These are phyloP conservation scores for Baudoinia panamericana DNA, from an alignment of 495 filamentous ascomycete species.

Conservation along the genomic window DNA sequence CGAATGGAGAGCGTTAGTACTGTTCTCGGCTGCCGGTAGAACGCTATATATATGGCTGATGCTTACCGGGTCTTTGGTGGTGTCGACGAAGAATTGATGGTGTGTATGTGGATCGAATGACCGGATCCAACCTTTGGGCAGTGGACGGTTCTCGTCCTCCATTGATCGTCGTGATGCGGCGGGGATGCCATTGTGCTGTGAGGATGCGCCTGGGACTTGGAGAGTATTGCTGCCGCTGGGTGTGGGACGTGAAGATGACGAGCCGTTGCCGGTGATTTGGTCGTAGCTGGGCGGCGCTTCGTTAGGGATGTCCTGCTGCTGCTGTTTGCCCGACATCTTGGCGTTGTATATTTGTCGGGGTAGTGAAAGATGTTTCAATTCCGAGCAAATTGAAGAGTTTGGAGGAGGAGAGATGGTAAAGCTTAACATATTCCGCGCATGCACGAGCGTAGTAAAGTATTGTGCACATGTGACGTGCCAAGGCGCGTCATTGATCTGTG, in stretches of 20 bases:
- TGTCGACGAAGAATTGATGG: conserved; percentile 43
- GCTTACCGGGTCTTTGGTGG: conserved; percentile 32
- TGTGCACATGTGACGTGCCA: no score
- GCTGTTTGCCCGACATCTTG: conserved; percentile 1
- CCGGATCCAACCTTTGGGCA: conserved; percentile 36
- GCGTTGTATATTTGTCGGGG: no score
- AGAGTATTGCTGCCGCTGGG: conserved; percentile 6
- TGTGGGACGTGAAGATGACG: conserved; percentile 3
- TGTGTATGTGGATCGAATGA: conserved; percentile 32
- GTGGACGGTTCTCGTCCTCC: conserved; percentile 37
- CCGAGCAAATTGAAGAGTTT: no score
- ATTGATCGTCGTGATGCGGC: conserved; percentile 32
- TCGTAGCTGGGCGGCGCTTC: conserved; percentile 13
- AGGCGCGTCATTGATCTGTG: no score
- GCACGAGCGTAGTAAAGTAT: no score
- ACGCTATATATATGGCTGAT: no score
- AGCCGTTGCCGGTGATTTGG: conserved; percentile 3
- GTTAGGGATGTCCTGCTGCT: conserved; percentile 9
- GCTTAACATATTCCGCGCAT: no score
- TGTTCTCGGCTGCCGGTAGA: no score
- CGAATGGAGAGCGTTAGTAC: no score
- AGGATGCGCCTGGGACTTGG: conserved; percentile 6
- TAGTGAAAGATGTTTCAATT: no score
- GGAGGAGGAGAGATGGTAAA: no score
- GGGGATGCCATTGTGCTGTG: conserved; percentile 32